These are phyloP conservation scores for Garcia nutans DNA, from an alignment of 345 rosid genomes.

Conservation along the genomic window DNA sequence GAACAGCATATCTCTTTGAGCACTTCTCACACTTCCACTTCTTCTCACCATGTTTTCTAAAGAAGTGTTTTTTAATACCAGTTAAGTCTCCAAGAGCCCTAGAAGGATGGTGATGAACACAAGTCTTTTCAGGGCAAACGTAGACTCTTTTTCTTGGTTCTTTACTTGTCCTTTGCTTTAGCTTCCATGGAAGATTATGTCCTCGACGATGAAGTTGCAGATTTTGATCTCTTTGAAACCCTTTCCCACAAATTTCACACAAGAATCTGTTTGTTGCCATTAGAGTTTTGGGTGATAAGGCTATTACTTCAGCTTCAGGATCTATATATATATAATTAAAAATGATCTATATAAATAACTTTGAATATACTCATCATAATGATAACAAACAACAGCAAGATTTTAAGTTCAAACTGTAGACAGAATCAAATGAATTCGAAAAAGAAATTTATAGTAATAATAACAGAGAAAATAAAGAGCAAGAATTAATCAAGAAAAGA, in stretches of 20 bases:
- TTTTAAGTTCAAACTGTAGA: no score
- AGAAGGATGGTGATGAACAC: constrained; percentile 87
- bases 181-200: constrained; percentile 98
- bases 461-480: not conserved
- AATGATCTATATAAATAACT: not conserved
- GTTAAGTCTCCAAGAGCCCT: constrained; percentile 97
- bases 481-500: not conserved
- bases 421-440: not conserved
- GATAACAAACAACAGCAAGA: not conserved
- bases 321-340: constrained; percentile 35
- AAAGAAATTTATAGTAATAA: not conserved
- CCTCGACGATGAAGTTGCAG: constrained; percentile 93
- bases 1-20: constrained; percentile 89
- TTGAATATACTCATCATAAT: constrained; percentile 21
- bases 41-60: constrained; percentile 96
- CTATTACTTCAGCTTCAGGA: constrained; percentile 98
- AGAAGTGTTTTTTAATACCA: constrained; percentile 94
- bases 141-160: constrained; percentile 83
- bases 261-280: constrained; percentile 97
- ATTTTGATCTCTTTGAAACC: constrained; percentile 96
- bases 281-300: constrained; percentile 90
- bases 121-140: constrained; percentile 86
- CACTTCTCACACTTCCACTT: constrained; percentile 98
- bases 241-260: constrained; percentile 95
- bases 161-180: constrained; percentile 85